Evolutionary conservation across 805 yeast species (phyloP).

Genomic region (Saturnispora galanensis): DNA sequence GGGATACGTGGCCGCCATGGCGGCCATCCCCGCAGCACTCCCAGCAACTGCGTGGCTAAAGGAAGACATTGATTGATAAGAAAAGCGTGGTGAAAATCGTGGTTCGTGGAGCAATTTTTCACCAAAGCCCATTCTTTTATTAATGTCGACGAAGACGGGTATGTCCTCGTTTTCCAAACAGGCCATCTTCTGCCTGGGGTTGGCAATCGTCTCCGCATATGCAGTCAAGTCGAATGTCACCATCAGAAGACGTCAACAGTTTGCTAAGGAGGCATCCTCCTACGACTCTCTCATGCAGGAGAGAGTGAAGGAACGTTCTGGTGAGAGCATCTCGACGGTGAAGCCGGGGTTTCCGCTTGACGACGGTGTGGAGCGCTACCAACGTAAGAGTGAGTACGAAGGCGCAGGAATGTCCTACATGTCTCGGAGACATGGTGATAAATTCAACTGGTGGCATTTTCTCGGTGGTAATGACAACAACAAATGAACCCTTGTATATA

Average conservation of each 20-base stretch:
- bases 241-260: conserved; percentile 27
- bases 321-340: conserved; percentile 19
- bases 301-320: conserved; percentile 14
- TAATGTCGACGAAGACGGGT: conserved; percentile 18
- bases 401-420: conserved; percentile 55
- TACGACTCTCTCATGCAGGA: conserved; percentile 23
- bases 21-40: conserved; percentile 84
- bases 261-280: conserved; percentile 26
- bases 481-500: neutral
- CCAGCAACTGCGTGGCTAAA: conserved; percentile 80
- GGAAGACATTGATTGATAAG: conserved; percentile 2
- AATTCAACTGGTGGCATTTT: conserved; percentile 17
- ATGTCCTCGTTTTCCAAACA: conserved; percentile 27
- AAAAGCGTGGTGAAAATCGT: neutral
- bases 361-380: conserved; percentile 29
- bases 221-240: conserved; percentile 28
- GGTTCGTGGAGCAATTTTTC: neutral
- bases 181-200: conserved; percentile 18
- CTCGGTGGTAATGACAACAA: conserved; percentile 10
- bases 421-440: conserved; percentile 34
- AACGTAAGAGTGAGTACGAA: conserved; percentile 53
- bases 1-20: conserved; percentile 85
- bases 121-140: neutral
- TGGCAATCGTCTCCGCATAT: conserved; percentile 27
- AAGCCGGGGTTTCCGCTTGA: conserved; percentile 28